Evolutionary conservation across 73 alveolate species (phyloP).

Genomic region (Paramecium sonneborni): DNA sequence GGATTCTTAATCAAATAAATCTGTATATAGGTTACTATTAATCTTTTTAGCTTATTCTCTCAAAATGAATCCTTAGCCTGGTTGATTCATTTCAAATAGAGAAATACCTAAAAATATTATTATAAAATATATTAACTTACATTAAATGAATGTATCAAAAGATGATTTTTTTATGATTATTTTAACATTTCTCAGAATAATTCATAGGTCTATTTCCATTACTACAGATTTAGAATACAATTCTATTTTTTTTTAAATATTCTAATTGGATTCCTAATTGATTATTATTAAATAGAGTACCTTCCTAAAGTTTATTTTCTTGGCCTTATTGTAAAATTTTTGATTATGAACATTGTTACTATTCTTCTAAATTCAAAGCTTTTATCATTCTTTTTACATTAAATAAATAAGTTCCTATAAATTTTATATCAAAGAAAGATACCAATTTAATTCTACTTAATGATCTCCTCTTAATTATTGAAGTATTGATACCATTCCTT

Average conservation of each 20-base stretch:
- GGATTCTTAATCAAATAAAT: neutral
- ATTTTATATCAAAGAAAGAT: too few relatives aligned
- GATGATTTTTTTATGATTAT: neutral
- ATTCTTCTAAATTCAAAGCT: neutral
- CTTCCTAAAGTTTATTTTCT: neutral
- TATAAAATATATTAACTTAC: neutral
- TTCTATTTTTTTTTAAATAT: too few relatives aligned
- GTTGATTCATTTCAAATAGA: neutral
- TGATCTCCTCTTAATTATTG: neutral
- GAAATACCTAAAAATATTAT: neutral
- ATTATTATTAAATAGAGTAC: neutral
- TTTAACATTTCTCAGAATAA: too few relatives aligned
- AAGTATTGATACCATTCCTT: neutral
- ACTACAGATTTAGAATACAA: too few relatives aligned
- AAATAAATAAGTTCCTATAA: neutral
- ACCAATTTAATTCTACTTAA: neutral
- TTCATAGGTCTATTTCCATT: neutral
- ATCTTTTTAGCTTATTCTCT: neutral
- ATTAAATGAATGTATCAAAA: neutral
- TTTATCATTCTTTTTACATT: neutral
- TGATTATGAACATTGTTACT: too few relatives aligned
- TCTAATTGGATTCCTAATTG: too few relatives aligned
- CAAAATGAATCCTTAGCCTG: neutral
- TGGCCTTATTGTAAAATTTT: neutral
- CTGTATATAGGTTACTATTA: neutral